Evolutionary conservation across 768 basidiomycete genomes (phyloP).

Genomic region (Termitomyces titanicus): DNA sequence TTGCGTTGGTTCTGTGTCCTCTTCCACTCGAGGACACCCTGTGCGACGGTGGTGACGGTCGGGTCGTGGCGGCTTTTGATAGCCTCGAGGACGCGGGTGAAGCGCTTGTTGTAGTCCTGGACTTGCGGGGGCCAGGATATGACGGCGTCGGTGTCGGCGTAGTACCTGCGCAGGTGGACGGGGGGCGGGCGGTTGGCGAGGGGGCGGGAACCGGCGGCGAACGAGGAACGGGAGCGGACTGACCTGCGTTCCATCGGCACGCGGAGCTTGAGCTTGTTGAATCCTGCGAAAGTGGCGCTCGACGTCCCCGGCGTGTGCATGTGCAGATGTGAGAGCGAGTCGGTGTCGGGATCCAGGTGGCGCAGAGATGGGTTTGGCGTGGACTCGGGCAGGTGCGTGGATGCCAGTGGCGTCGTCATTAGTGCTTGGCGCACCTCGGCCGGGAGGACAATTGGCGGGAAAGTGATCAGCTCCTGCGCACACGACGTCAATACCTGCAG

Average conservation of each 20-base stretch:
- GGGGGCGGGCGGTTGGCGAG: neutral
- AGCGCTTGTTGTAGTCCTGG: conserved; percentile 86
- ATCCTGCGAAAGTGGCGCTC: too few relatives aligned
- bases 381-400: conserved; percentile 60
- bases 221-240: conserved; percentile 17
- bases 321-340: neutral
- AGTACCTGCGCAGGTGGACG: conserved; percentile 56
- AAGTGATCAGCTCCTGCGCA: conserved; percentile 80
- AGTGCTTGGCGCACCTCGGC: conserved; percentile 65
- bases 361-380: conserved; percentile 75
- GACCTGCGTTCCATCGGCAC: conserved; percentile 85
- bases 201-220: neutral
- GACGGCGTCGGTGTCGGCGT: conserved; percentile 67
- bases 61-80: conserved; percentile 97
- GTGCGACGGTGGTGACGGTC: conserved; percentile 94
- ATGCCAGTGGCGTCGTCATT: conserved; percentile 41
- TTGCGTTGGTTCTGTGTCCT: conserved; percentile 59
- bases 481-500: neutral
- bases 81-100: conserved; percentile 80
- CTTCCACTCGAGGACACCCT: conserved; percentile 97
- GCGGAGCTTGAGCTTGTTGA: conserved; percentile 61
- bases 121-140: conserved; percentile 89
- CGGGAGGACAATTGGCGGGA: conserved; percentile 74
- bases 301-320: too few relatives aligned
- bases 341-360: conserved; percentile 32